Evolutionary conservation across 2,329 filamentous ascomycete genomes (phyloP).

Genomic region (Fusarium beomiforme): DNA sequence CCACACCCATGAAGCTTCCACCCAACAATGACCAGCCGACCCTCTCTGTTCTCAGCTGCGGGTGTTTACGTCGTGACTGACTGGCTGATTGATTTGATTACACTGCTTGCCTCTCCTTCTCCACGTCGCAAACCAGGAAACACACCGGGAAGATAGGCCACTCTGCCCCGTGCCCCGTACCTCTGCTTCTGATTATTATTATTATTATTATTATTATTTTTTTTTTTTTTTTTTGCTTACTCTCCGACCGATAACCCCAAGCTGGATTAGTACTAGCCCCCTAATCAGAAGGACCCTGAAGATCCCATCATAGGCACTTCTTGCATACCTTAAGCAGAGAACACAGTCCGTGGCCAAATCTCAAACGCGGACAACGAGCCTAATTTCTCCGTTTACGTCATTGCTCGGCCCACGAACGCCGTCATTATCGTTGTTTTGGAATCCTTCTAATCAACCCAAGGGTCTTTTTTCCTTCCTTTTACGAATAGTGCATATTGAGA

Average conservation of each 20-base stretch:
- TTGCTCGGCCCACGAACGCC: constrained; percentile 16
- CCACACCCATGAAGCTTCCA: constrained; percentile 16
- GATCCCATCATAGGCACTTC: constrained; percentile 35
- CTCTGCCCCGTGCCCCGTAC: not conserved
- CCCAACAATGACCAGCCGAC: constrained; percentile 1
- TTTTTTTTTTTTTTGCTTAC: not conserved
- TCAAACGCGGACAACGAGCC: constrained; percentile 27
- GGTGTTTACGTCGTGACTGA: not conserved
- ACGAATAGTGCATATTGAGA: constrained; percentile 1
- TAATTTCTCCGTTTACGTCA: constrained; percentile 40
- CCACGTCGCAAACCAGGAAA: constrained; percentile 12
- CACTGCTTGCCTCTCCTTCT: constrained; percentile 9
- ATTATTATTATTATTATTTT: too few relatives aligned
- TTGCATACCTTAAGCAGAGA: constrained; percentile 9
- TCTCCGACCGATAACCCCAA: constrained; percentile 3
- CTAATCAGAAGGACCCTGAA: constrained; percentile 42
- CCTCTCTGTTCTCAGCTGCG: constrained; percentile 12
- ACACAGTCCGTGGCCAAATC: constrained; percentile 18
- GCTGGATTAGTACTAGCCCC: constrained; percentile 21
- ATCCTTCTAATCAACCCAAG: constrained; percentile 30
- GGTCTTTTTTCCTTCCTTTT: not conserved
- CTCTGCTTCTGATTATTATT: not conserved
- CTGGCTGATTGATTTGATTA: constrained; percentile 3
- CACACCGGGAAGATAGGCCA: not conserved
- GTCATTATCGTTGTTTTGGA: constrained; percentile 28